Conservation (phyloP, 2,329 filamentous ascomycete genomes). For the Ophiostoma fasciatum region DNA sequence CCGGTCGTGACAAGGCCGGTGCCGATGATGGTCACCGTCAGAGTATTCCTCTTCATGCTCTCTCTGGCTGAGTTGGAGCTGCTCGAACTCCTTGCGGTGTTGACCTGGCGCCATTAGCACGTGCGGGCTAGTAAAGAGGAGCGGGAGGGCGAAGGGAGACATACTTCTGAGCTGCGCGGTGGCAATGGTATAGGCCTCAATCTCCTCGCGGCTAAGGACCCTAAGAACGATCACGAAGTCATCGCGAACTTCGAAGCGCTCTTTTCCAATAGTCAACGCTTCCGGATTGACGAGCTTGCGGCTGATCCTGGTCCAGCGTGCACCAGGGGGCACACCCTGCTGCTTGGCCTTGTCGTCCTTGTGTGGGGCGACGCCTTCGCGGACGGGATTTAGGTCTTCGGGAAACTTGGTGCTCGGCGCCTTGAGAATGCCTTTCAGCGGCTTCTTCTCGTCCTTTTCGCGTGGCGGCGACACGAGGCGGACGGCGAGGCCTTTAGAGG, state of each 20-base stretch:
- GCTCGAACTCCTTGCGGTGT: slow-evolving; percentile 23
- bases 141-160: slow-evolving; percentile 13
- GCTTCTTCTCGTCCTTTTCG: slow-evolving; percentile 30
- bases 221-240: slow-evolving; percentile 88
- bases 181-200: slow-evolving; percentile 69
- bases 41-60: neutral
- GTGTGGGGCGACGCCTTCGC: slow-evolving; percentile 85
- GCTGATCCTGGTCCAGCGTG: slow-evolving; percentile 88
- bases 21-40: slow-evolving; percentile 2
- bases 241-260: slow-evolving; percentile 80
- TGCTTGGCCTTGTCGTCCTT: slow-evolving; percentile 67
- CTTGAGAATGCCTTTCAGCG: slow-evolving; percentile 77
- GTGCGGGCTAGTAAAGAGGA: too few relatives aligned
- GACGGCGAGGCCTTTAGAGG: slow-evolving; percentile 19
- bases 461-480: slow-evolving; percentile 60
- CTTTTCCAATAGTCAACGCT: slow-evolving; percentile 71
- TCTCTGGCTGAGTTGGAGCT: neutral
- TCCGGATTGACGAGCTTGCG: slow-evolving; percentile 80
- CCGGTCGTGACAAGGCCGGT: slow-evolving; percentile 3
- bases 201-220: slow-evolving; percentile 77
- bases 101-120: slow-evolving; percentile 18
- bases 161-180: slow-evolving; percentile 70
- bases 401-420: slow-evolving; percentile 71
- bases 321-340: slow-evolving; percentile 55
- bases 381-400: slow-evolving; percentile 66